Evolutionary conservation across 192 early-diverging fungal species (phyloP).

Genomic region (Entomortierella parvispora): DNA sequence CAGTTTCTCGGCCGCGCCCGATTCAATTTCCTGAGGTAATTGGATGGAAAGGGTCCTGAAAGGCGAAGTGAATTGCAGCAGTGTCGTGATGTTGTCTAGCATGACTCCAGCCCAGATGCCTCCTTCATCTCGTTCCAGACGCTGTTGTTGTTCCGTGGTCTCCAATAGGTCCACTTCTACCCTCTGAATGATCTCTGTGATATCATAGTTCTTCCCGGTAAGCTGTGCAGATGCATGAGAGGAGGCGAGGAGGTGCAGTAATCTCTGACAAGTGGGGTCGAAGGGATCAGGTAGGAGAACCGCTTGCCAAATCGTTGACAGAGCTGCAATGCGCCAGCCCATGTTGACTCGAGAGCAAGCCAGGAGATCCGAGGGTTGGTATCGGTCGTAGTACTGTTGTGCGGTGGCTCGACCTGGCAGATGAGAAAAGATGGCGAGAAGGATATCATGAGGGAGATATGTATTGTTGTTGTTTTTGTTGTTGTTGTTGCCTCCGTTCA

Average conservation of each 20-base stretch:
- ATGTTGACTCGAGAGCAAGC: conserved; percentile 50
- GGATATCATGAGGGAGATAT: conserved; percentile 43
- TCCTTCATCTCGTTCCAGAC: not conserved
- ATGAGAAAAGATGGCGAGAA: conserved; percentile 46
- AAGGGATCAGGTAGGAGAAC: conserved; percentile 41
- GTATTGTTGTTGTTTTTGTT: too few species aligned
- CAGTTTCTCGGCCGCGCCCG: conserved; percentile 26
- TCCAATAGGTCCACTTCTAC: conserved; percentile 45
- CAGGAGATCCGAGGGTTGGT: conserved; percentile 37
- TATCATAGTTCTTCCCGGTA: conserved; percentile 47
- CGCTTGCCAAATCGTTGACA: conserved; percentile 47
- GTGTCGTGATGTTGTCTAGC: conserved; percentile 27
- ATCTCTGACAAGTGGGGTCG: conserved; percentile 33
- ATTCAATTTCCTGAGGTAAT: conserved; percentile 50
- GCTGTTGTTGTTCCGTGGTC: conserved; percentile 18
- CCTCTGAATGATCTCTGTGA: conserved; percentile 46
- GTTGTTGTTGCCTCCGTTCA: not conserved
- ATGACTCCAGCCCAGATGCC: conserved; percentile 2
- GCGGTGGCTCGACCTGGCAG: conserved; percentile 31
- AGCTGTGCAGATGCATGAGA: conserved; percentile 44
- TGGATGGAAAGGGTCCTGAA: conserved; percentile 49
- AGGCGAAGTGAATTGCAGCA: conserved; percentile 35
- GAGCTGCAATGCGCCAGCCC: conserved; percentile 46
- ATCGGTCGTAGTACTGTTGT: conserved; percentile 44
- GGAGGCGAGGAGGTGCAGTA: conserved; percentile 39